phyloP scores from a whole-genome alignment of 257 asterid species.

The Nicotiana knightiana region DNA sequence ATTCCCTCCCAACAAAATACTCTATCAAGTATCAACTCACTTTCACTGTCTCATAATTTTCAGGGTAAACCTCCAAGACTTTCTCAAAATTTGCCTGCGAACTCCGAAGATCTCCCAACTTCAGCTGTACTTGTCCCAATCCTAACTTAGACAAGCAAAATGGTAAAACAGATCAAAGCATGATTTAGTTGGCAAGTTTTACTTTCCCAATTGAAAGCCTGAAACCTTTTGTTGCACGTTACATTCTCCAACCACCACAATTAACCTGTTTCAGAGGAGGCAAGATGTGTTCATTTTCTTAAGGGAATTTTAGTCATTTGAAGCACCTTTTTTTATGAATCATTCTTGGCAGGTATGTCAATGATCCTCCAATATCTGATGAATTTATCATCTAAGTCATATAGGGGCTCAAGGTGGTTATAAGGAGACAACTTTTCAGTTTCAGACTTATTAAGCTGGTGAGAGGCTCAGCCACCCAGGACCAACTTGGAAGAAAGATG shows the following conservation, averaged over 20 bases:
- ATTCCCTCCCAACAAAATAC: slow-evolving; percentile 1
- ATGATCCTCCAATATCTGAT: not conserved
- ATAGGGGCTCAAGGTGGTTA: not conserved
- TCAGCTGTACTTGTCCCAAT: slow-evolving; percentile 85
- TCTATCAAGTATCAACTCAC: slow-evolving; percentile 31
- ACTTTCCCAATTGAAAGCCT: not conserved
- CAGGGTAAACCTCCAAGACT: slow-evolving; percentile 95
- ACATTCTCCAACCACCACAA: not conserved
- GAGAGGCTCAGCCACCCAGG: not conserved
- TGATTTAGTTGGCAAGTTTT: not conserved
- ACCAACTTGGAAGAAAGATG: not conserved
- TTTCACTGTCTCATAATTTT: slow-evolving; percentile 66
- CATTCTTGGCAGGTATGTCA: not conserved
- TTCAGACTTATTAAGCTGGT: not conserved
- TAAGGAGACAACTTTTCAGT: not conserved
- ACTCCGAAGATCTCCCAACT: slow-evolving; percentile 72
- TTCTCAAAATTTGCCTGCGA: slow-evolving; percentile 87
- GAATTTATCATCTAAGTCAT: not conserved
- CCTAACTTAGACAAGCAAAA: slow-evolving; percentile 47
- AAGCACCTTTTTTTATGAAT: not conserved
- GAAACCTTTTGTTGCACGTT: not conserved
- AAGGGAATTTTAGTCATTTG: not conserved
- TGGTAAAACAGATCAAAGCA: not conserved
- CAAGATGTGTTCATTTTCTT: not conserved
- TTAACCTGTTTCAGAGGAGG: not conserved